A percentile compares a stretch with the other conserved stretches of the same genome.
phyloP scores from a whole-genome alignment of 495 filamentous ascomycete species.

The Gamarada debralockiae region DNA sequence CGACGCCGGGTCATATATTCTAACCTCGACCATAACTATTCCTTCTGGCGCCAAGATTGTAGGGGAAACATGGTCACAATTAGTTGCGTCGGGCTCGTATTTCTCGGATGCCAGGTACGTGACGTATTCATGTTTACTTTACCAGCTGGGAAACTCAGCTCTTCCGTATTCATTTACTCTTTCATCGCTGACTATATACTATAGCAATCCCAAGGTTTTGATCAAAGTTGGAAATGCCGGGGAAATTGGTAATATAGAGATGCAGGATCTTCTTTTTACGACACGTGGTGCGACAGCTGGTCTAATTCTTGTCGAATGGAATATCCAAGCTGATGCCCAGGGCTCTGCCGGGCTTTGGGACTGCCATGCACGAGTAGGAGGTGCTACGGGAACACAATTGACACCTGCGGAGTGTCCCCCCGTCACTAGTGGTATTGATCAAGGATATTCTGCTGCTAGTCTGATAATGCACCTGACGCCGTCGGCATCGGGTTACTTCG shows the following conservation, averaged over 20 bases:
- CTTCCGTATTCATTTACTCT: not conserved
- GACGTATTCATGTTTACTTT: conserved; percentile 50
- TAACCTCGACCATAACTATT: conserved; percentile 42
- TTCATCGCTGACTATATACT: conserved; percentile 23
- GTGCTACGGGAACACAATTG: conserved; percentile 61
- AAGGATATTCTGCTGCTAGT: conserved; percentile 51
- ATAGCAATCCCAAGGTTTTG: conserved; percentile 49
- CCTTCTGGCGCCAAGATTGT: conserved; percentile 40
- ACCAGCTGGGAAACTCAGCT: conserved; percentile 29
- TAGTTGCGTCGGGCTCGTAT: conserved; percentile 47
- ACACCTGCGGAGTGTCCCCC: conserved; percentile 56
- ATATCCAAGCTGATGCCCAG: conserved; percentile 14
- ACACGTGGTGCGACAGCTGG: conserved; percentile 16
- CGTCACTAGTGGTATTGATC: conserved; percentile 28
- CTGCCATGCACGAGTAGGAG: conserved; percentile 66
- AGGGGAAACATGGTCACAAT: conserved; percentile 51
- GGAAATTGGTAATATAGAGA: conserved; percentile 47
- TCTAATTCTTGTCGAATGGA: conserved; percentile 27
- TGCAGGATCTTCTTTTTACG: conserved; percentile 21
- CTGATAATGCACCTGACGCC: conserved; percentile 61
- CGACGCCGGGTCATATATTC: conserved; percentile 41
- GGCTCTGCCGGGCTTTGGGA: conserved; percentile 56
- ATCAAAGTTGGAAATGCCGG: conserved; percentile 47
- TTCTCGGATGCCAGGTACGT: conserved; percentile 24
- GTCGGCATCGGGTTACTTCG: conserved; percentile 56